Evolutionary conservation across 1,139 yeast species (phyloP).

Genomic region (Saccharomycopsis crataegensis): DNA sequence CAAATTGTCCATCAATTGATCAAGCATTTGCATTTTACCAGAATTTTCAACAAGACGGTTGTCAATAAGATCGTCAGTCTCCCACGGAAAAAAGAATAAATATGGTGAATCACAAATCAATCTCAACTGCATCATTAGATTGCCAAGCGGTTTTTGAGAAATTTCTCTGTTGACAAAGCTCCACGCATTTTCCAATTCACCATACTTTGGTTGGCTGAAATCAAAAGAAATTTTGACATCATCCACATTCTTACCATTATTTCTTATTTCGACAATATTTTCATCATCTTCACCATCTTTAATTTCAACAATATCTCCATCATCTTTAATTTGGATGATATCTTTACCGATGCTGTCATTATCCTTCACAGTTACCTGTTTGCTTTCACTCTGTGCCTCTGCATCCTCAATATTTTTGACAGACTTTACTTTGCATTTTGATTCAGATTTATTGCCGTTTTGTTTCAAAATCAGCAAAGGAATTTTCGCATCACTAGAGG

Average conservation of each 20-base stretch:
- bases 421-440: conserved; percentile 13
- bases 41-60: conserved; percentile 43
- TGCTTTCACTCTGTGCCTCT: background rate
- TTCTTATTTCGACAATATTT: conserved; percentile 1
- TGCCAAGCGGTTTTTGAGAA: conserved; percentile 44
- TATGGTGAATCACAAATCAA: conserved; percentile 82
- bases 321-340: conserved; percentile 23
- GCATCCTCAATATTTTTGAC: background rate
- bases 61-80: conserved; percentile 32
- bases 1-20: conserved; percentile 50
- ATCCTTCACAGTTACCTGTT: background rate
- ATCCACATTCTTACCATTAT: conserved; percentile 4
- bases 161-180: conserved; percentile 29
- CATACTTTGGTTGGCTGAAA: background rate
- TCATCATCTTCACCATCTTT: background rate
- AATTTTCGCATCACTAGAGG: background rate
- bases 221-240: background rate
- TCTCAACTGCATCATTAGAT: conserved; percentile 74
- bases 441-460: background rate
- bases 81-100: conserved; percentile 74
- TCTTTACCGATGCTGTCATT: conserved; percentile 21
- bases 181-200: conserved; percentile 11
- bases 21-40: conserved; percentile 63
- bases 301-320: conserved; percentile 4
- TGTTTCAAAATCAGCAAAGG: background rate